A percentile compares a stretch with the other conserved stretches of the same genome.
Conservation (phyloP, 176 grass and related monocot species). For the Neostapfia colusana region DNA sequence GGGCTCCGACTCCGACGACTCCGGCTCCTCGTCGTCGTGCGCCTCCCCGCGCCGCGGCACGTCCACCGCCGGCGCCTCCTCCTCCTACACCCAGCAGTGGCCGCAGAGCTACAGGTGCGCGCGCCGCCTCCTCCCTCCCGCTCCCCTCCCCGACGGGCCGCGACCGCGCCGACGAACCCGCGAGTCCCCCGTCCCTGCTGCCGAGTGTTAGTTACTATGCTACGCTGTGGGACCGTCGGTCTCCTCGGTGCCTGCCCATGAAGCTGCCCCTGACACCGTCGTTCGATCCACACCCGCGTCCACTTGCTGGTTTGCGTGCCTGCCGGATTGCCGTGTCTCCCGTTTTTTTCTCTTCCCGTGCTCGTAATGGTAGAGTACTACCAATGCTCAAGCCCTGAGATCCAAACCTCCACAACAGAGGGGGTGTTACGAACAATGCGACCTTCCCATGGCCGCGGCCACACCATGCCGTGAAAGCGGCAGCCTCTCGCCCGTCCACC, state of each 20-base stretch:
- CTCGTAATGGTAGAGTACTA: neutral
- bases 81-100: conserved; percentile 70
- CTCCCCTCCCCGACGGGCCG: too few species aligned
- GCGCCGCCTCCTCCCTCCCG: neutral
- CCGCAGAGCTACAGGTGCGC: conserved; percentile 93
- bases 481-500: neutral
- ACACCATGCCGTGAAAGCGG: neutral
- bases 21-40: conserved; percentile 49
- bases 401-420: neutral
- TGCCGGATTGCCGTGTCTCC: neutral
- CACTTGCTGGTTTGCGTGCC: too few species aligned
- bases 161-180: too few species aligned
- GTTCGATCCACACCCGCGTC: neutral
- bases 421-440: neutral
- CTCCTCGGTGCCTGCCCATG: neutral
- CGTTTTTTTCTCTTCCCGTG: neutral
- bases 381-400: neutral
- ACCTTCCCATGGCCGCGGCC: neutral
- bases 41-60: conserved; percentile 27
- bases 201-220: too few species aligned
- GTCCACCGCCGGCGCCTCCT: conserved; percentile 53
- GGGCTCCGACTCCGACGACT: conserved; percentile 12
- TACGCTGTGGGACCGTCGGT: neutral
- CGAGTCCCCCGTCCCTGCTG: too few species aligned
- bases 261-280: neutral